Evolutionary conservation across 2,329 filamentous ascomycete species (phyloP).

Genomic region (Fusarium annulatum): DNA sequence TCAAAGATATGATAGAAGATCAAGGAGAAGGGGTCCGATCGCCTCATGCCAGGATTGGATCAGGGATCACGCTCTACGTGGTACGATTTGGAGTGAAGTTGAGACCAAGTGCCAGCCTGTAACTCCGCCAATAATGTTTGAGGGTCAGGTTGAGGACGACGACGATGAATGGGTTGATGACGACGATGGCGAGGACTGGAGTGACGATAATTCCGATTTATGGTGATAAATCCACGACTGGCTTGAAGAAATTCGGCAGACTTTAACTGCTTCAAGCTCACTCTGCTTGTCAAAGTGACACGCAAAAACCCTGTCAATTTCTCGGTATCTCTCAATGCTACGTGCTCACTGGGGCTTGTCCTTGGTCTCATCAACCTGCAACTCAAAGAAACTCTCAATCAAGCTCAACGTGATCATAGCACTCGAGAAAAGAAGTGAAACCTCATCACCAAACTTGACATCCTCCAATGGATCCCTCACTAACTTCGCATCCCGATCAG

Average conservation of each 20-base stretch:
- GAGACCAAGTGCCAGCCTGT: not conserved
- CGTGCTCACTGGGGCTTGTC: not conserved
- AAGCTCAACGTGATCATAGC: constrained; percentile 6
- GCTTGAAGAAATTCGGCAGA: not conserved
- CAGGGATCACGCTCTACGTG: not conserved
- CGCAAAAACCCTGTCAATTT: rapidly evolving
- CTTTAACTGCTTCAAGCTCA: not conserved
- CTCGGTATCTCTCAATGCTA: rapidly evolving
- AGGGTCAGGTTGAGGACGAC: not conserved
- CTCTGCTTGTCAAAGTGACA: too few relatives aligned
- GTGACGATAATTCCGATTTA: not conserved
- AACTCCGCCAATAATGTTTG: not conserved
- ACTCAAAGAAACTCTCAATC: constrained; percentile 13
- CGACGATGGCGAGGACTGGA: not conserved
- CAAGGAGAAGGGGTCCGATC: not conserved
- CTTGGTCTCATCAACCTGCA: not conserved
- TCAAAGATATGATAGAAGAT: not conserved
- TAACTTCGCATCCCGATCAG: not conserved
- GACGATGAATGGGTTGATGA: not conserved
- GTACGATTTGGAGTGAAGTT: constrained; percentile 15
- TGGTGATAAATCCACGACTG: not conserved
- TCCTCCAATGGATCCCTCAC: not conserved
- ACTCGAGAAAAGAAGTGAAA: constrained; percentile 1
- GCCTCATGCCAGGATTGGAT: constrained; percentile 13
- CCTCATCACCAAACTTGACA: not conserved